Evolutionary conservation across 2,329 filamentous ascomycete genomes (phyloP).

Genomic region (Venturia oleaginea): DNA sequence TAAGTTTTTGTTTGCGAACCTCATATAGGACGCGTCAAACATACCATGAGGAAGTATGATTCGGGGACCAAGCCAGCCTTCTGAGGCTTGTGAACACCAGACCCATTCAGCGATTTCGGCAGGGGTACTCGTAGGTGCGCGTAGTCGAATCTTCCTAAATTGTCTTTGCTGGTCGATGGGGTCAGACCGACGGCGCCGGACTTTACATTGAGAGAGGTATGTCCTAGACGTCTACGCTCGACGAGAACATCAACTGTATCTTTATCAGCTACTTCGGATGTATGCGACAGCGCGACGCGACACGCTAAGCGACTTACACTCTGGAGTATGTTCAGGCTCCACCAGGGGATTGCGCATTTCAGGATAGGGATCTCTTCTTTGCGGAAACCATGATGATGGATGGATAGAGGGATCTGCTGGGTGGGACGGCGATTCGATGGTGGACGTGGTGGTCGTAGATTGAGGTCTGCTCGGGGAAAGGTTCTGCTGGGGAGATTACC

Average conservation of each 20-base stretch:
- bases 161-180: conserved; percentile 62
- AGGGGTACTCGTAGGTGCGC: conserved; percentile 88
- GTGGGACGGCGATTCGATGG: neutral
- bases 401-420: neutral
- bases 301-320: conserved; percentile 44
- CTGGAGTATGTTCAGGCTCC: conserved; percentile 50
- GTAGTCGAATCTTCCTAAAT: conserved; percentile 85
- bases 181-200: conserved; percentile 62
- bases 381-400: conserved; percentile 22
- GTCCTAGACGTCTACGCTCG: conserved; percentile 75
- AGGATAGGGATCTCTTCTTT: conserved; percentile 44
- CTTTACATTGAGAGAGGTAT: conserved; percentile 82
- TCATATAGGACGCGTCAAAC: conserved; percentile 18
- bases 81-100: conserved; percentile 83
- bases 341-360: conserved; percentile 57
- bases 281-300: conserved; percentile 18
- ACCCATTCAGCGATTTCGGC: conserved; percentile 76
- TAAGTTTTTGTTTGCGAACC: neutral
- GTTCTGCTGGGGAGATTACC: neutral
- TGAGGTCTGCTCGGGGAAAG: neutral
- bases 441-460: neutral
- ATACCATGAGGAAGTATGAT: conserved; percentile 90
- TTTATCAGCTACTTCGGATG: neutral
- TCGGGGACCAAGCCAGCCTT: conserved; percentile 55
- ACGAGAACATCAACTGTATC: conserved; percentile 51